Conservation (phyloP, 2,329 filamentous ascomycete genomes). For the Helminthosporium solani region DNA sequence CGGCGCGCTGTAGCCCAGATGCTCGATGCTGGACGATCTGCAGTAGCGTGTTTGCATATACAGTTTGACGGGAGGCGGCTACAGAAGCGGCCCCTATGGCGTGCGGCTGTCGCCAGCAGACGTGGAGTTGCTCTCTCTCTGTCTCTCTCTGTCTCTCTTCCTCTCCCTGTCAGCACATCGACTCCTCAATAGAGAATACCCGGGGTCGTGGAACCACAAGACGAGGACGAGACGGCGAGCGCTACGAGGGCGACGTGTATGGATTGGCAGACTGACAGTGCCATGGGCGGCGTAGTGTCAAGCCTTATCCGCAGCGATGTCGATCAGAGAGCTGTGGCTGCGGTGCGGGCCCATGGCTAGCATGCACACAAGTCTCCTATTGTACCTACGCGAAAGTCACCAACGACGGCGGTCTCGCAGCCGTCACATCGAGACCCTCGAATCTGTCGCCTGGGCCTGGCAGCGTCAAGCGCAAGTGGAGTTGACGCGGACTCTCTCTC, state of each 20-base stretch:
- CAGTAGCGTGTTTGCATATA: constrained; percentile 8
- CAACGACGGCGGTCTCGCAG: no score
- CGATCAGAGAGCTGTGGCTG: constrained; percentile 34
- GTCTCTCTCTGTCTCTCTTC: no score
- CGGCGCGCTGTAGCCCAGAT: constrained; percentile 24
- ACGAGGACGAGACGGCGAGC: constrained; percentile 1
- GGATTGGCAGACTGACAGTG: not conserved
- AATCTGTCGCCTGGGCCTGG: constrained; percentile 25
- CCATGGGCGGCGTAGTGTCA: constrained; percentile 18
- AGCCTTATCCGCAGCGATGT: constrained; percentile 37
- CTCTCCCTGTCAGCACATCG: no score
- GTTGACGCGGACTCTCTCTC: constrained; percentile 33
- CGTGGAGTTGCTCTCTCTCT: no score
- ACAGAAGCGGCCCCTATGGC: constrained; percentile 13
- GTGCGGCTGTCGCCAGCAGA: constrained; percentile 8
- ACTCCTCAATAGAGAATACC: no score
- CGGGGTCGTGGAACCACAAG: no score
- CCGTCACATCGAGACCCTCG: no score
- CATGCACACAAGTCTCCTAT: no score
- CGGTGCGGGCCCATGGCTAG: constrained; percentile 1
- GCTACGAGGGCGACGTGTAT: constrained; percentile 14
- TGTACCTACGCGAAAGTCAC: no score
- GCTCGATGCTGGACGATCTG: constrained; percentile 2
- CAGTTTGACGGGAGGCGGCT: constrained; percentile 7
- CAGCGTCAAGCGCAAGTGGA: constrained; percentile 34